phyloP scores from a whole-genome alignment of 176 grass and related monocot species.

The Pontederia paniculata region DNA sequence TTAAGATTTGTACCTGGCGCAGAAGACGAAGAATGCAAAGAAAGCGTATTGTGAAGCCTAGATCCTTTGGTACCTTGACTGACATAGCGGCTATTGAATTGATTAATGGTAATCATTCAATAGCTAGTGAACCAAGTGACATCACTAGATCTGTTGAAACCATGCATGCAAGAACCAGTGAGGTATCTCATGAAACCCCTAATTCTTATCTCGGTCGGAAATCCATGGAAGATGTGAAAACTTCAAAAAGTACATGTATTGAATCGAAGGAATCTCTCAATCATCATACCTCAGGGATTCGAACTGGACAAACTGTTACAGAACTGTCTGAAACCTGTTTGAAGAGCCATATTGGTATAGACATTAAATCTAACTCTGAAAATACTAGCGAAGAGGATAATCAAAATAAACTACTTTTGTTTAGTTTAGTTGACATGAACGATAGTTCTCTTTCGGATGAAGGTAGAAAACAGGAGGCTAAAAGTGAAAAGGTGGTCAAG shows the following conservation, averaged over 20 bases:
- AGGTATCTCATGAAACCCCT: not conserved
- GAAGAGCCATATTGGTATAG: not conserved
- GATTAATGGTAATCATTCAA: not conserved
- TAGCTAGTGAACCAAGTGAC: not conserved
- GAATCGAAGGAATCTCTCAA: not conserved
- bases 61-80: not conserved
- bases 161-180: not conserved
- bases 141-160: not conserved
- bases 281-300: not conserved
- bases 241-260: not conserved
- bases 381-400: not conserved
- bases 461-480: not conserved
- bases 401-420: not conserved
- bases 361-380: not conserved
- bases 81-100: not conserved
- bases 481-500: not conserved
- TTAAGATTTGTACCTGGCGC: too few species aligned
- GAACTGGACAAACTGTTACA: not conserved
- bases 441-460: not conserved
- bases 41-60: not conserved
- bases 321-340: not conserved
- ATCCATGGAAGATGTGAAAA: not conserved
- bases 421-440: not conserved
- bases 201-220: too few species aligned
- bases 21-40: slow-evolving; percentile 6